phyloP scores from a whole-genome alignment of 331 rosid species.

The Quercus phellos region DNA sequence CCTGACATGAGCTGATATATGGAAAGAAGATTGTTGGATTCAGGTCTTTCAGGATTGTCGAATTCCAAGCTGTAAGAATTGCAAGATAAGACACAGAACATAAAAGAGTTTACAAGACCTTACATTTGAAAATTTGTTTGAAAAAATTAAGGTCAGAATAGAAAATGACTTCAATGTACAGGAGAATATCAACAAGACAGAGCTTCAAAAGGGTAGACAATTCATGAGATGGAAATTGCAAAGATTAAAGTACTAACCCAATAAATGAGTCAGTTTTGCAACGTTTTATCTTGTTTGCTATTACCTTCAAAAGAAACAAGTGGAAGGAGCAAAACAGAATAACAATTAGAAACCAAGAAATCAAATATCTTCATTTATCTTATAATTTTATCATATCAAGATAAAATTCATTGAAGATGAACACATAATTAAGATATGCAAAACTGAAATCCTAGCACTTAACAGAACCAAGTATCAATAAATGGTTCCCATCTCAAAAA shows the following conservation, averaged over 20 bases:
- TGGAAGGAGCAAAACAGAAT: conserved; percentile 20
- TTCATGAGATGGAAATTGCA: conserved; percentile 21
- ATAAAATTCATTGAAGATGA: background rate
- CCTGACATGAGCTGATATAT: conserved; percentile 75
- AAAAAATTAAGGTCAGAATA: background rate
- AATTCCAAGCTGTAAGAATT: conserved; percentile 68
- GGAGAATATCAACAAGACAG: background rate
- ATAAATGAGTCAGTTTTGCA: conserved; percentile 92
- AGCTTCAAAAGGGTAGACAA: conserved; percentile 17
- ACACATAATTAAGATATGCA: background rate
- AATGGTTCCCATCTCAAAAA: background rate
- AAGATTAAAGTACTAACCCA: conserved; percentile 50
- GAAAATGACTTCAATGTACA: conserved; percentile 2
- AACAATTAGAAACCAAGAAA: background rate
- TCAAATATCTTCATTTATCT: background rate
- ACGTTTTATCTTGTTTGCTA: conserved; percentile 89
- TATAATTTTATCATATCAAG: conserved; percentile 6
- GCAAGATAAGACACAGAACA: conserved; percentile 23
- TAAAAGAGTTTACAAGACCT: conserved; percentile 21
- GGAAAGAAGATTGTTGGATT: conserved; percentile 91
- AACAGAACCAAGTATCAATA: background rate
- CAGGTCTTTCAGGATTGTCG: conserved; percentile 91
- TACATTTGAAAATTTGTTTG: conserved; percentile 1
- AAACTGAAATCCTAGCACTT: background rate
- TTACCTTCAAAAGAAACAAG: conserved; percentile 56